Conservation (phyloP, 1,284 basidiomycete species). For the Trametes polyzona region DNA sequence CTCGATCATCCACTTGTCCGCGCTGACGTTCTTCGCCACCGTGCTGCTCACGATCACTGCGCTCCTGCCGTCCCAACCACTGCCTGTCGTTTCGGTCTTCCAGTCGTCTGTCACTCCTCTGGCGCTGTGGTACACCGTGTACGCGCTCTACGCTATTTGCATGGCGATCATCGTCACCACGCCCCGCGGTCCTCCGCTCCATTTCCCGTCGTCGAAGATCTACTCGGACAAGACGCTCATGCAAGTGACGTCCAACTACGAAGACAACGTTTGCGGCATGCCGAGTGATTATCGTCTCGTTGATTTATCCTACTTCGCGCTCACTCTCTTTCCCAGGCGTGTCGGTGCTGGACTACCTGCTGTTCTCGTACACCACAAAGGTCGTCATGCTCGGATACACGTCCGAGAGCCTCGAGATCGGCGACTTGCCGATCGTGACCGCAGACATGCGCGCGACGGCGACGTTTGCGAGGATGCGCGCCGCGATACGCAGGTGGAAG, state of each 20-base stretch:
- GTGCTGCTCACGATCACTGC: slow-evolving; percentile 51
- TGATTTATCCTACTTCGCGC: no score
- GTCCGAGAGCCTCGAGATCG: slow-evolving; percentile 77
- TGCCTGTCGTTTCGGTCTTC: slow-evolving; percentile 15
- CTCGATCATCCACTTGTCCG: slow-evolving; percentile 68
- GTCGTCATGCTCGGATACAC: slow-evolving; percentile 83
- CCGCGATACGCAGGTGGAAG: slow-evolving; percentile 42
- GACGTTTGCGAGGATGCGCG: slow-evolving; percentile 45
- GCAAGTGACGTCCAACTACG: slow-evolving; percentile 54
- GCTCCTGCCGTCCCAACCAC: slow-evolving; percentile 59
- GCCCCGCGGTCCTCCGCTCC: slow-evolving; percentile 72
- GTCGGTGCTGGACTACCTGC: slow-evolving; percentile 57
- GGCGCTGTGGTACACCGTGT: slow-evolving; percentile 50
- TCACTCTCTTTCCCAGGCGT: slow-evolving; percentile 24
- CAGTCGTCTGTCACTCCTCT: slow-evolving; percentile 31
- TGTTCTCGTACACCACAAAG: slow-evolving; percentile 85
- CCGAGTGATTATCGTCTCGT: slow-evolving; percentile 41
- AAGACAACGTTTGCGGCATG: slow-evolving; percentile 70
- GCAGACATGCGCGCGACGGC: slow-evolving; percentile 69
- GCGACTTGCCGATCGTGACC: slow-evolving; percentile 81
- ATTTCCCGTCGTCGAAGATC: slow-evolving; percentile 71
- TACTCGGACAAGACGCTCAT: slow-evolving; percentile 74
- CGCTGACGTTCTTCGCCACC: slow-evolving; percentile 59
- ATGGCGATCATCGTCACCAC: slow-evolving; percentile 58
- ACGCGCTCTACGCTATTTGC: slow-evolving; percentile 54